These are phyloP conservation scores for Xylaria sp. DNA, from an alignment of 2,329 filamentous ascomycete species.

Conservation along the genomic window DNA sequence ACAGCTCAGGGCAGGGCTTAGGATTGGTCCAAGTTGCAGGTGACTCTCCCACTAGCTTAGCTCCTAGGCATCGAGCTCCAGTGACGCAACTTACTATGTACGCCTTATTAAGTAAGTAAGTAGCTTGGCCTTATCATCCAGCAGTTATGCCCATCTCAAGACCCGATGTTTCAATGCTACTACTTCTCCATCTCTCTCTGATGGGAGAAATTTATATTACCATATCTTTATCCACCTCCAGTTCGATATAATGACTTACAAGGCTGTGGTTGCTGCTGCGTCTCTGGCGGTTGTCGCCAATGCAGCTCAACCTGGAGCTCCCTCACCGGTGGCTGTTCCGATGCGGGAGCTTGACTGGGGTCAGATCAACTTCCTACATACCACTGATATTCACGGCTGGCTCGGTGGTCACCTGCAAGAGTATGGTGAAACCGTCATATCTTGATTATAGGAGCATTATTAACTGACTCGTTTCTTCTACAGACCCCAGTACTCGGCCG, in stretches of 20 bases:
- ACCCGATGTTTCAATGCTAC: not conserved
- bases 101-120: not conserved
- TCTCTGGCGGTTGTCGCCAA: constrained; percentile 54
- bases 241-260: constrained; percentile 47
- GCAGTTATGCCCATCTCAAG: not conserved
- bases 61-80: constrained; percentile 3
- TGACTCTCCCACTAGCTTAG: not conserved
- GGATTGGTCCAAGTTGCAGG: not conserved
- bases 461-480: constrained; percentile 12
- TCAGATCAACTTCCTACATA: constrained; percentile 97
- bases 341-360: constrained; percentile 89
- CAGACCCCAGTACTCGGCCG: constrained; percentile 89
- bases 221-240: constrained; percentile 6
- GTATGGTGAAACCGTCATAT: constrained; percentile 58
- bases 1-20: not conserved
- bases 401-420: constrained; percentile 93
- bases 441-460: not conserved
- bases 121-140: not conserved
- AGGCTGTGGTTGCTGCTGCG: constrained; percentile 52
- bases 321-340: constrained; percentile 80
- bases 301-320: constrained; percentile 81
- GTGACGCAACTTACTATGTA: constrained; percentile 12
- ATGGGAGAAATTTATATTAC: constrained; percentile 19
- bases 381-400: constrained; percentile 97
- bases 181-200: constrained; percentile 20